Conservation (phyloP, 495 filamentous ascomycete species). For the Lasiosphaeria ovina region DNA sequence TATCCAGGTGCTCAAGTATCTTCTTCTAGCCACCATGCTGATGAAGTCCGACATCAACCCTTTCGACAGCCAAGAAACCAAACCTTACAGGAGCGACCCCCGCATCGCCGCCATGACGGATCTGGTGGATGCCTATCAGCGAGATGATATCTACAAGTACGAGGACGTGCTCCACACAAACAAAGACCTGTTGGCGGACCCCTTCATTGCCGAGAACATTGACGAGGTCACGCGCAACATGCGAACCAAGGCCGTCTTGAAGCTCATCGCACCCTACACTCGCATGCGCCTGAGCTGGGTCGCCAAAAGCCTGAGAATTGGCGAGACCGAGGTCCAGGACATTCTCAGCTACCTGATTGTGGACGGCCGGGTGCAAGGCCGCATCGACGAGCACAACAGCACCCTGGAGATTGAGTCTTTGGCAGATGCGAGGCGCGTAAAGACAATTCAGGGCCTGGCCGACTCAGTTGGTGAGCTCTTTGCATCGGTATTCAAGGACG, state of each 20-base stretch:
- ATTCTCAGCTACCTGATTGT: slow-evolving; percentile 92
- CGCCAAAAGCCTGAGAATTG: slow-evolving; percentile 79
- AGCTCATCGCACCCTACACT: slow-evolving; percentile 91
- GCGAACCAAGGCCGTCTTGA: slow-evolving; percentile 91
- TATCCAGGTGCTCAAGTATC: slow-evolving; percentile 96
- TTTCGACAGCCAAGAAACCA: slow-evolving; percentile 99
- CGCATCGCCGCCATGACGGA: slow-evolving; percentile 97
- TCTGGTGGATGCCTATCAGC: slow-evolving; percentile 92
- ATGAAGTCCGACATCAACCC: slow-evolving; percentile 99
- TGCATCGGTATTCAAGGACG: slow-evolving; percentile 63
- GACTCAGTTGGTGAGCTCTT: slow-evolving; percentile 65
- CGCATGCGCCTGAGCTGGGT: slow-evolving; percentile 86
- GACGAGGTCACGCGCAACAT: slow-evolving; percentile 98
- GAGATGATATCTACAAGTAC: slow-evolving; percentile 90
- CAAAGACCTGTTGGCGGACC: slow-evolving; percentile 83
- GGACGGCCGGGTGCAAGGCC: slow-evolving; percentile 78
- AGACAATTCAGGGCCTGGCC: slow-evolving; percentile 72
- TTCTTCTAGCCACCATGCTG: slow-evolving; percentile 94
- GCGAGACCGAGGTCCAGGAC: slow-evolving; percentile 81
- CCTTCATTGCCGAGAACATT: slow-evolving; percentile 98
- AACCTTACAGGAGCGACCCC: slow-evolving; percentile 94
- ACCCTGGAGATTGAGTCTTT: slow-evolving; percentile 76
- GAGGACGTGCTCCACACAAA: slow-evolving; percentile 84
- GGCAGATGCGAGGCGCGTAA: slow-evolving; percentile 70
- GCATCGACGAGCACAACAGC: slow-evolving; percentile 84